These are phyloP conservation scores for Esteya vermicola DNA, from an alignment of 2,329 filamentous ascomycete species.

Conservation along the genomic window DNA sequence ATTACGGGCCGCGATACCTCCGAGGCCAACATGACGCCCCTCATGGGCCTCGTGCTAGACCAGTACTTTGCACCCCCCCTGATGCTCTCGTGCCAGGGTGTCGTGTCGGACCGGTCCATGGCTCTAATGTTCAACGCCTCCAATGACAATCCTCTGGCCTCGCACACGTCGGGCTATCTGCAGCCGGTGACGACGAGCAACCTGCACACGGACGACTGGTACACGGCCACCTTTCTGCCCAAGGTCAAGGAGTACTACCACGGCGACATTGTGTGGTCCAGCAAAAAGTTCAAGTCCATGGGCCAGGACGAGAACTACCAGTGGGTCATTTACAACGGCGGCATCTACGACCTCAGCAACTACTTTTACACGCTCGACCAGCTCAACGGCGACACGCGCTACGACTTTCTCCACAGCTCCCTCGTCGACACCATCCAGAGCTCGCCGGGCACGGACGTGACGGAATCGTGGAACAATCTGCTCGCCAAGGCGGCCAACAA, in stretches of 20 bases:
- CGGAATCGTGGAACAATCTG: conserved; percentile 43
- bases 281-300: conserved; percentile 42
- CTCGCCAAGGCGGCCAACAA: conserved; percentile 39
- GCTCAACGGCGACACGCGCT: conserved; percentile 38
- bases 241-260: conserved; percentile 77
- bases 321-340: conserved; percentile 67
- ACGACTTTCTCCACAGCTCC: conserved; percentile 57
- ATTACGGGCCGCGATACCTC: conserved; percentile 41
- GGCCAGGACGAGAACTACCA: conserved; percentile 53
- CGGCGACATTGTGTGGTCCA: conserved; percentile 66
- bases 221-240: conserved; percentile 57
- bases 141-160: conserved; percentile 33
- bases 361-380: conserved; percentile 67
- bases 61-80: conserved; percentile 77
- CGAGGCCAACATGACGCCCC: conserved; percentile 53
- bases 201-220: conserved; percentile 60
- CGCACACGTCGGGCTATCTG: conserved; percentile 56
- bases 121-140: conserved; percentile 52
- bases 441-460: conserved; percentile 71
- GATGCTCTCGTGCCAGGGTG: conserved; percentile 54
- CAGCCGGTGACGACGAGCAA: conserved; percentile 40
- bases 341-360: conserved; percentile 79
- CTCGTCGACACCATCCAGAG: conserved; percentile 55
- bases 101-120: conserved; percentile 47
- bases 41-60: conserved; percentile 67